Base-by-base conservation (phyloP, 345 rosid genomes). In the Gynandropsis gynandra region DNA sequence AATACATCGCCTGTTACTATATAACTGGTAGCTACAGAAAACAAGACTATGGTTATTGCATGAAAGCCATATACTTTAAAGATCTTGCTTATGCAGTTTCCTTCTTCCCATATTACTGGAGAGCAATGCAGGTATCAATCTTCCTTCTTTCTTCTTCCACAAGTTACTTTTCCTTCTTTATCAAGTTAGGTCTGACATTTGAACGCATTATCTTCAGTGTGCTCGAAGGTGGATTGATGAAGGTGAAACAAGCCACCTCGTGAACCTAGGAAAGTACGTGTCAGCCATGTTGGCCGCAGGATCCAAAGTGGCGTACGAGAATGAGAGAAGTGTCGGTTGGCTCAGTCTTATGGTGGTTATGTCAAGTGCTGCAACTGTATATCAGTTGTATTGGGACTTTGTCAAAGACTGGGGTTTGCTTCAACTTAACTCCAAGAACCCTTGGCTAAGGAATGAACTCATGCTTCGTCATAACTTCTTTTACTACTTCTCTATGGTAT, bases 371-470 rank as follows among this genome's bases (percentile, higher is more conserved):
- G 96, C 98, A 51, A 88, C 99, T 50, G 46, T 87, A 16, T 88
- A 83, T 67, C 97, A 92, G 60, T 74, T 88, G 75, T 92, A 92
- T 63, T 92, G 99, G 99, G 99, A 92, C 75, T 87, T 79, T 77
- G 97, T 83, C 18, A 85, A 64, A 72, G 99, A 92, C 49, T 92
- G 99, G 99, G 99, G 99, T 66, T 83, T 92, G 76, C 90, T 92
- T 15, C 90, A 83, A 65, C 42, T 73, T 36, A 75, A 85, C 64
- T 88, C 95, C 49, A 83, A 71, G 66, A 88, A 92, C 56, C 99
- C 97, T n/a, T 92, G 97, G 99, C 90, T 92, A 51, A 81, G 97
- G 74, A 81, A 92, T 56, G 90, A 92, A 60, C 70, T 92, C 69
- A 77, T 92, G 83, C 90, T 92, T 55, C 88, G 94, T 19, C 82